Base-by-base conservation (phyloP, 176 grass and related monocot genomes). In the Aegilops longissima region DNA sequence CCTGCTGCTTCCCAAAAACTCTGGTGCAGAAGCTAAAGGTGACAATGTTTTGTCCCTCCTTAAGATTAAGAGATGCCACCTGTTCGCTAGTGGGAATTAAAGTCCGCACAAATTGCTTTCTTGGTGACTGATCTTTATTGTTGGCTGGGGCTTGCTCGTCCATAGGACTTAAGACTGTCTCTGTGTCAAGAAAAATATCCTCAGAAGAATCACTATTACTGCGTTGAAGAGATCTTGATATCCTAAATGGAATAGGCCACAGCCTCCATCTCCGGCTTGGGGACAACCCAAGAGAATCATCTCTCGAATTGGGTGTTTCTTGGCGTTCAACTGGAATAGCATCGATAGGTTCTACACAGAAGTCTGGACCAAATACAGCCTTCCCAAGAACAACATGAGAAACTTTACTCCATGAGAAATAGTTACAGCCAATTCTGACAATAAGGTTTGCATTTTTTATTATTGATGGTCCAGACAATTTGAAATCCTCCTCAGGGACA, bases 71-170 rank as follows among this genome's bases (percentile, higher is more conserved):
- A 61, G 92, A 96, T 82, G 97, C 92, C 72, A 99, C 92, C 87
- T 99, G 92, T 80, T 99, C 97, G n/a, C 90, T 99, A 62, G 92
- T 99, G 66, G 94, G 97, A 84, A 95, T 96, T 87, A 94, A 91
- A 88, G 97, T 93, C 73, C 92, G 89, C 47, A 96, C 69, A 59
- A 96, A 99, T 89, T 99, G 94, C 79, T 99, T 99, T 69, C 92
- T 78, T 66, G 97, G 92, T 88, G 97, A 93, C 61, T 89, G 88
- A 17, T 27, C 90, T 88, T 56, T 87, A 79, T 85, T 88, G n/a
- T 78, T 85, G 78, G 96, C 90, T 17, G 89, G 88, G 61, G 78
- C 34, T 40, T 96, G 89, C 44, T 99, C 97, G 74, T 82, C 85
- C 71, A 85, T 92, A 82, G 97, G 90, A 86, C 89, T 97, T 35